Conservation (phyloP, 305 asterid species). For the Fraxinus latifolia region DNA sequence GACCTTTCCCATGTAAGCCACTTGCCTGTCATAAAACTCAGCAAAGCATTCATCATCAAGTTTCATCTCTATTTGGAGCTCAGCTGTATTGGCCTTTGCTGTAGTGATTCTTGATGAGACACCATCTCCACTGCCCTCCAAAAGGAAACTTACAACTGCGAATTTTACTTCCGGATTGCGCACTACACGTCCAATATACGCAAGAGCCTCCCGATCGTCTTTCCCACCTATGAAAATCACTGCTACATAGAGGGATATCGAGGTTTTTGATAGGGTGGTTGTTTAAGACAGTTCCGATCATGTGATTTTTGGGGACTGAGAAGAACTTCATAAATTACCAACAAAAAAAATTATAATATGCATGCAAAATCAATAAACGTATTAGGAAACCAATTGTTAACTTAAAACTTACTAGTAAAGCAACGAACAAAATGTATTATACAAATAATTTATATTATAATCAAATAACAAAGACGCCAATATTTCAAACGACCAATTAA, state of each 20-base stretch:
- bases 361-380: too few relatives aligned
- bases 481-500: too few relatives aligned
- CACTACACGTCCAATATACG: slow-evolving; percentile 78
- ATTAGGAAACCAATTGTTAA: too few relatives aligned
- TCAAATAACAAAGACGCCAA: too few relatives aligned
- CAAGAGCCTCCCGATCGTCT: slow-evolving; percentile 81
- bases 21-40: slow-evolving; percentile 74
- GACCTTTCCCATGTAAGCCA: slow-evolving; percentile 84
- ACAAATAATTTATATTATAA: too few relatives aligned
- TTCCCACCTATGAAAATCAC: slow-evolving; percentile 90
- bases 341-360: too few relatives aligned
- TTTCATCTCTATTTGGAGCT: slow-evolving; percentile 81
- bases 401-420: too few relatives aligned
- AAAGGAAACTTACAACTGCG: slow-evolving; percentile 71
- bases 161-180: slow-evolving; percentile 83
- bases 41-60: slow-evolving; percentile 88
- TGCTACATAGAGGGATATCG: slow-evolving; percentile 61
- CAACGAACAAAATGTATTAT: too few relatives aligned
- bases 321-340: too few relatives aligned
- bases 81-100: slow-evolving; percentile 60
- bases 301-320: too few relatives aligned
- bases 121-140: slow-evolving; percentile 65
- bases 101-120: slow-evolving; percentile 63
- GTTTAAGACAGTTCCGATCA: neutral
- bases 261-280: slow-evolving; percentile 40